A percentile compares a stretch with the other conserved stretches of the same genome.
phyloP scores from a whole-genome alignment of 23 red algal genomes.

The Porphyridium purpureum region DNA sequence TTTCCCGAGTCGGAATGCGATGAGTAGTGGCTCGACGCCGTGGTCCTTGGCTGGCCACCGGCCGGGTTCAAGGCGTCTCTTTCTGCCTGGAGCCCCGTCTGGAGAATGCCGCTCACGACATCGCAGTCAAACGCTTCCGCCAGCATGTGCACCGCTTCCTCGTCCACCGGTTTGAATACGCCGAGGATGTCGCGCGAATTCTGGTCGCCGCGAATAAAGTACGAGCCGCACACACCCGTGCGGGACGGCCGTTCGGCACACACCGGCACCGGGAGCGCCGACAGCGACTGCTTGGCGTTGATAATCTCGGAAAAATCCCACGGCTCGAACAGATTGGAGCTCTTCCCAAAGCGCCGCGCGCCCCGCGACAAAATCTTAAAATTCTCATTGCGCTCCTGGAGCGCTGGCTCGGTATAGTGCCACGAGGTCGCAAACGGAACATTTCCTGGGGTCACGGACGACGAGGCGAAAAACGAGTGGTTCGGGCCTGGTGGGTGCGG shows the following conservation, averaged over 20 bases:
- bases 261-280: not conserved
- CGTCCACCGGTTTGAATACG: slow-evolving; percentile 81
- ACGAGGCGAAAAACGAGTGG: no score
- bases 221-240: slow-evolving; percentile 75
- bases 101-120: slow-evolving; percentile 3
- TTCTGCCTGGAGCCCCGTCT: slow-evolving; percentile 2
- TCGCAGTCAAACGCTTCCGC: slow-evolving; percentile 10
- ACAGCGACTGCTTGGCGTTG: no score
- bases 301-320: no score
- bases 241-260: slow-evolving; percentile 45
- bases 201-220: slow-evolving; percentile 42
- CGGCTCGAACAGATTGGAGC: no score
- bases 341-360: no score
- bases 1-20: slow-evolving; percentile 11
- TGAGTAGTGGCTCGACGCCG: not conserved
- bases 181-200: slow-evolving; percentile 25
- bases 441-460: no score
- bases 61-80: slow-evolving; percentile 10
- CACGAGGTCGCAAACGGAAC: no score
- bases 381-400: no score
- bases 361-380: no score
- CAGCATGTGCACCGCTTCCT: slow-evolving; percentile 51
- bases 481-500: no score
- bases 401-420: no score
- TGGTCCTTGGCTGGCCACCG: slow-evolving; percentile 7